Evolutionary conservation across 257 asterid genomes (phyloP).

Genomic region (Marsdenia floribunda): DNA sequence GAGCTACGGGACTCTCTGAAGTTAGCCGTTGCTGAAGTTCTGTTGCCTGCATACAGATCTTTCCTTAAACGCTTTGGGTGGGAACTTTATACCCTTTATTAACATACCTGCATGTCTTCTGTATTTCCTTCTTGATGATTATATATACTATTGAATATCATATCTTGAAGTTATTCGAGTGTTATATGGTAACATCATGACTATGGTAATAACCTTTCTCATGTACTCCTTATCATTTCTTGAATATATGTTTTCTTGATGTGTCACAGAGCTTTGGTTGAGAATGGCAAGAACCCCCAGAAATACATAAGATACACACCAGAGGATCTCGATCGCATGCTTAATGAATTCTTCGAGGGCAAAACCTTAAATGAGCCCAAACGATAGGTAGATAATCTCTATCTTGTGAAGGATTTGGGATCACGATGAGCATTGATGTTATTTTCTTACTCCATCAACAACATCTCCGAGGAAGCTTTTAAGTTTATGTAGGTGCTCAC

Average conservation of each 20-base stretch:
- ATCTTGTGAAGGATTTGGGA: neutral
- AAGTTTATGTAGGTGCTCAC: neutral
- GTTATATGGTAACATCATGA: neutral
- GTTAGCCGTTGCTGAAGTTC: conserved; percentile 95
- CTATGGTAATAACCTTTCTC: neutral
- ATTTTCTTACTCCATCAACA: neutral
- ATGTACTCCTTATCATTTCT: neutral
- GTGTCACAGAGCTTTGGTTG: conserved; percentile 75
- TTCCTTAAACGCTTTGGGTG: conserved; percentile 93
- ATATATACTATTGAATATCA: neutral
- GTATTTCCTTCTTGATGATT: no score
- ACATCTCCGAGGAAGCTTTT: neutral
- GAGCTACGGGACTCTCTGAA: conserved; percentile 91
- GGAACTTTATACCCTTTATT: conserved; percentile 1
- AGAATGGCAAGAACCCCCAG: conserved; percentile 87
- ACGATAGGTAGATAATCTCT: conserved; percentile 39
- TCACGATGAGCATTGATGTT: conserved; percentile 1
- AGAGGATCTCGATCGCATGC: conserved; percentile 98
- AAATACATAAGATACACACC: conserved; percentile 92
- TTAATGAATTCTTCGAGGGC: conserved; percentile 97
- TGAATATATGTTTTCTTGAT: conserved; percentile 9
- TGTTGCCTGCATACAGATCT: conserved; percentile 95
- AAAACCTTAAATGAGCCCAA: conserved; percentile 75
- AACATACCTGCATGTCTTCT: neutral
- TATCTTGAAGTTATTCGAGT: neutral